Conservation (phyloP, 352 stramenopile genomes). For the Lagenidium sp. region DNA sequence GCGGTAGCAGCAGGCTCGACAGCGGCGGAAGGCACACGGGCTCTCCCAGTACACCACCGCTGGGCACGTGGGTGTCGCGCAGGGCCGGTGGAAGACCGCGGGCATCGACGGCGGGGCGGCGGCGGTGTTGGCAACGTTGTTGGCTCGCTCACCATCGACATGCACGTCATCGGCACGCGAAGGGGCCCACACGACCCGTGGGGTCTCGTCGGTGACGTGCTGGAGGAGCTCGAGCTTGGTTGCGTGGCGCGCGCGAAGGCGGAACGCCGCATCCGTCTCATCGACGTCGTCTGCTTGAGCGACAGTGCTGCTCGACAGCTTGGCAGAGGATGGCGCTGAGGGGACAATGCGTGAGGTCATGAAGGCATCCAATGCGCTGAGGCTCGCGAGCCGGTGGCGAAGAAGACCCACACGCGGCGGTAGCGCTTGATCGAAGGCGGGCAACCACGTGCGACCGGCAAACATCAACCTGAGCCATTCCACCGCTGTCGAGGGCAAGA, state of each 20-base stretch:
- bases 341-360: not conserved
- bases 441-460: no score
- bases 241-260: slow-evolving; percentile 45
- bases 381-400: not conserved
- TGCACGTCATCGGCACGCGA: slow-evolving; percentile 17
- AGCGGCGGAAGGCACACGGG: slow-evolving; percentile 40
- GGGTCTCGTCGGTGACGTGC: slow-evolving; percentile 28
- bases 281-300: not conserved
- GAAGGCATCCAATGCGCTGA: slow-evolving; percentile 1
- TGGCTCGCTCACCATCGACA: not conserved
- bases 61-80: slow-evolving; percentile 9
- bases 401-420: not conserved
- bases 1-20: slow-evolving; percentile 58
- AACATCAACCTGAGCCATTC: no score
- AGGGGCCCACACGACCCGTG: slow-evolving; percentile 46
- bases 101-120: not conserved
- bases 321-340: not conserved
- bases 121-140: not conserved
- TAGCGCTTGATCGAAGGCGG: no score
- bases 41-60: slow-evolving; percentile 18
- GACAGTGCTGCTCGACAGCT: not conserved
- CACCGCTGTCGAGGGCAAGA: no score
- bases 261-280: slow-evolving; percentile 39
- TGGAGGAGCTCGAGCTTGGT: slow-evolving; percentile 41
- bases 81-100: slow-evolving; percentile 13